Evolutionary conservation across 352 stramenopile genomes (phyloP).

Genomic region (Phytophthora multivora): DNA sequence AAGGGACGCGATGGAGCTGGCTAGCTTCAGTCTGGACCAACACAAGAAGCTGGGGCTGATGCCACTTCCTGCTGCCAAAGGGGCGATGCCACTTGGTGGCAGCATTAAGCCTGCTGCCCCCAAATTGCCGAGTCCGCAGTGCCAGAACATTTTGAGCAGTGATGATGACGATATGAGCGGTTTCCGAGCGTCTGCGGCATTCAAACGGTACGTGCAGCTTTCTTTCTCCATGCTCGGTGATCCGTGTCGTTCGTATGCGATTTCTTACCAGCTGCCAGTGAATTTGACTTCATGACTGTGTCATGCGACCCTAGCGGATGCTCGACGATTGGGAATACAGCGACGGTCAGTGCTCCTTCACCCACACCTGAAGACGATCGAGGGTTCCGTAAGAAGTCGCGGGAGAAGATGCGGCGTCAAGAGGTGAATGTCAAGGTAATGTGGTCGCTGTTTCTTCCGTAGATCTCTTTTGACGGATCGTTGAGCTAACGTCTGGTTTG

Average conservation of each 20-base stretch:
- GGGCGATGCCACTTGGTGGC: slow-evolving; percentile 7
- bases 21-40: slow-evolving; percentile 47
- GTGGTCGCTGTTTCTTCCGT: background rate
- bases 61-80: slow-evolving; percentile 10
- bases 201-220: slow-evolving; percentile 47
- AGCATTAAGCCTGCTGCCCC: slow-evolving; percentile 32
- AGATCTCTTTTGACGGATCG: background rate
- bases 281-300: slow-evolving; percentile 45
- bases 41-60: slow-evolving; percentile 25
- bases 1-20: slow-evolving; percentile 40
- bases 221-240: slow-evolving; percentile 11
- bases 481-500: slow-evolving; percentile 5
- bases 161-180: slow-evolving; percentile 34
- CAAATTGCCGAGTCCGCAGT: slow-evolving; percentile 25
- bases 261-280: slow-evolving; percentile 32
- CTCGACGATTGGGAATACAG: slow-evolving; percentile 44
- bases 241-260: slow-evolving; percentile 32
- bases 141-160: slow-evolving; percentile 48
- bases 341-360: slow-evolving; percentile 23
- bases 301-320: slow-evolving; percentile 52
- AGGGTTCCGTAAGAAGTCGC: slow-evolving; percentile 74
- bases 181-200: slow-evolving; percentile 18
- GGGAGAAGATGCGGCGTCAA: slow-evolving; percentile 79
- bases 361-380: slow-evolving; percentile 55
- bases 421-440: slow-evolving; percentile 81